Evolutionary conservation across 2,329 filamentous ascomycete genomes (phyloP).

Genomic region (Fusarium pininemorale): DNA sequence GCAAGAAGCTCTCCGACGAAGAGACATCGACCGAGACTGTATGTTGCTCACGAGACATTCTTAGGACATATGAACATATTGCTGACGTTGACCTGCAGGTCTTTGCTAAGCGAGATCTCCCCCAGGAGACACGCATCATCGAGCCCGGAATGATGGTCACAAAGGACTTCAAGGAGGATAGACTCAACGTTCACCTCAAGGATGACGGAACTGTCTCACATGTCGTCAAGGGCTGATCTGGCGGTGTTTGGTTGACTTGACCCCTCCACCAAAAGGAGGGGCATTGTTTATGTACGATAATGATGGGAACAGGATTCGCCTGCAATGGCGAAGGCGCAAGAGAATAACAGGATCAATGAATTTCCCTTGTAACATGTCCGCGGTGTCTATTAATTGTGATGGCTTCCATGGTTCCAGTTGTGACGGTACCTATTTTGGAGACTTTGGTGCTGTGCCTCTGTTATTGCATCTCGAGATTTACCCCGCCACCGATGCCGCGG

Average conservation of each 20-base stretch:
- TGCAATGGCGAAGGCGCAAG: background rate
- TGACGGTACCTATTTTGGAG: background rate
- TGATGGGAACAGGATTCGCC: background rate
- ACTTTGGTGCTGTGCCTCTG: background rate
- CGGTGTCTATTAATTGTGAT: background rate
- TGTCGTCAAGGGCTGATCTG: slow-evolving; percentile 62
- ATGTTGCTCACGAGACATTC: slow-evolving; percentile 29
- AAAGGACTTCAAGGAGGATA: slow-evolving; percentile 62
- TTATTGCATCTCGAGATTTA: slow-evolving; percentile 45
- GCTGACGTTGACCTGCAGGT: slow-evolving; percentile 50
- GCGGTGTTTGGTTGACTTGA: background rate
- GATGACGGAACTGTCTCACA: slow-evolving; percentile 69
- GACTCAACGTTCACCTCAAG: slow-evolving; percentile 68
- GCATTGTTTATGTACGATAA: slow-evolving; percentile 24
- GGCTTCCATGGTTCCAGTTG: background rate
- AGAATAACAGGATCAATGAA: slow-evolving; percentile 20
- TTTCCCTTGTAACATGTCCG: background rate
- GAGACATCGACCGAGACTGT: slow-evolving; percentile 62
- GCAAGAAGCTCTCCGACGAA: slow-evolving; percentile 68
- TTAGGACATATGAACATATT: background rate
- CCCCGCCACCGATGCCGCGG: slow-evolving; percentile 42
- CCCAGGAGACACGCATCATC: slow-evolving; percentile 65
- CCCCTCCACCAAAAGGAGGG: slow-evolving; percentile 1
- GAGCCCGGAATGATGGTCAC: slow-evolving; percentile 66
- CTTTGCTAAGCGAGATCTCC: slow-evolving; percentile 69